A percentile compares a stretch with the other conserved stretches of the same genome.
Evolutionary conservation across 345 rosid genomes (phyloP).

Genomic region (Melaleuca alternifolia): DNA sequence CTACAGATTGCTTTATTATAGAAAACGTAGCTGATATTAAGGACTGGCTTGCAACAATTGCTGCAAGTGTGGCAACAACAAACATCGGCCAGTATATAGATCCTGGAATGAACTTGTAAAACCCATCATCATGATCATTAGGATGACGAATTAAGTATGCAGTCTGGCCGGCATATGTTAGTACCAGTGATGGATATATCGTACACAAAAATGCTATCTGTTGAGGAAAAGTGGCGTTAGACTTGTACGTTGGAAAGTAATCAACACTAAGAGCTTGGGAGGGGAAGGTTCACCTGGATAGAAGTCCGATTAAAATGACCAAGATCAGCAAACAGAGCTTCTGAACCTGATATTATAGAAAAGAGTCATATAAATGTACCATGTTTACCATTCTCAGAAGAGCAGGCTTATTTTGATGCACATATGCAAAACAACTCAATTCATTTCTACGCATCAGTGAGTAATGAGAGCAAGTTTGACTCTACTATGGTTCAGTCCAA

Average conservation of each 20-base stretch:
- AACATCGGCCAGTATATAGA: slow-evolving; percentile 78
- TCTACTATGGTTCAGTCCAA: not conserved
- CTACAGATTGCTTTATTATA: slow-evolving; percentile 79
- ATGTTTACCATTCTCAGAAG: not conserved
- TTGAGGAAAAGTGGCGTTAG: slow-evolving; percentile 1
- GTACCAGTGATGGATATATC: slow-evolving; percentile 73
- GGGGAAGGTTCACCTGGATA: slow-evolving; percentile 31
- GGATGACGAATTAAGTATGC: slow-evolving; percentile 70
- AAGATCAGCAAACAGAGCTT: slow-evolving; percentile 85
- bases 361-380: not conserved
- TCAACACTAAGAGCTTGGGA: not conserved
- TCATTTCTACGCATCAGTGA: not conserved
- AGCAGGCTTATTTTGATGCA: not conserved
- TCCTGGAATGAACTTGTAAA: slow-evolving; percentile 71
- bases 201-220: slow-evolving; percentile 65
- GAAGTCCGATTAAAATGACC: slow-evolving; percentile 67
- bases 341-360: slow-evolving; percentile 44
- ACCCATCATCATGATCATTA: slow-evolving; percentile 52
- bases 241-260: not conserved
- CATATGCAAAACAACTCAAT: not conserved
- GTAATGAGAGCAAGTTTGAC: not conserved
- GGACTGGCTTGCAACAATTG: slow-evolving; percentile 83
- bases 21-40: slow-evolving; percentile 88
- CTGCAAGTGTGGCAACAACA: slow-evolving; percentile 61
- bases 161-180: slow-evolving; percentile 89